A percentile compares a stretch with the other conserved stretches of the same genome.
Conservation (phyloP, 2,329 filamentous ascomycete species). For the Claviceps capensis region DNA sequence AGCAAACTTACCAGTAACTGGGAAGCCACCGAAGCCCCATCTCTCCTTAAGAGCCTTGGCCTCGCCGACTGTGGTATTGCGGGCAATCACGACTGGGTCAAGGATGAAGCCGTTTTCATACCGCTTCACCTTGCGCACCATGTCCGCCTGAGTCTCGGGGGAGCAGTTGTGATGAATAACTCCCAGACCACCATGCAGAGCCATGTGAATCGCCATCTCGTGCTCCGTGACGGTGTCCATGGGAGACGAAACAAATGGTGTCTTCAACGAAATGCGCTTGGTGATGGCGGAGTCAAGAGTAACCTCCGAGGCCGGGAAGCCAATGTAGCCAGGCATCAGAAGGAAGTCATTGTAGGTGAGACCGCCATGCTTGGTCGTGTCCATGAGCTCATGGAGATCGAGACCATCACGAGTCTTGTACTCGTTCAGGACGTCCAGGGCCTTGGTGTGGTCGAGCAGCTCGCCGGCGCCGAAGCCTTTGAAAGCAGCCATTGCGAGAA, state of each 20-base stretch:
- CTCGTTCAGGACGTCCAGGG: slow-evolving; percentile 67
- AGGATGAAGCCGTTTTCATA: slow-evolving; percentile 99
- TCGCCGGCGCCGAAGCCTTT: slow-evolving; percentile 36
- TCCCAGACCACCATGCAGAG: slow-evolving; percentile 73
- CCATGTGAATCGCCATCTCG: slow-evolving; percentile 98
- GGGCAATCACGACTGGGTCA: slow-evolving; percentile 84
- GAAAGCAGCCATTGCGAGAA: slow-evolving; percentile 47
- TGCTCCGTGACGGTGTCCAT: slow-evolving; percentile 99
- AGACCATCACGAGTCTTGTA: slow-evolving; percentile 77
- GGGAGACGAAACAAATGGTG: slow-evolving; percentile 90
- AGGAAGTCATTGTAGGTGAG: slow-evolving; percentile 99
- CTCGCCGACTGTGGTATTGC: slow-evolving; percentile 77
- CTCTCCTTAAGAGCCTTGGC: slow-evolving; percentile 88
- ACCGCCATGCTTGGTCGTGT: slow-evolving; percentile 83
- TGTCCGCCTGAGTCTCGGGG: slow-evolving; percentile 91
- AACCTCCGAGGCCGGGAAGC: slow-evolving; percentile 86
- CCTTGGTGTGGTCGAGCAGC: slow-evolving; percentile 60
- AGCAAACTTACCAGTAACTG: slow-evolving; percentile 76
- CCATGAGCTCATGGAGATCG: slow-evolving; percentile 71
- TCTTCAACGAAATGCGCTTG: slow-evolving; percentile 91
- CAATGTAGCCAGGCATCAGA: slow-evolving; percentile 91
- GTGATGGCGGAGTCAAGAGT: slow-evolving; percentile 82
- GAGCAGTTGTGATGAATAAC: slow-evolving; percentile 99
- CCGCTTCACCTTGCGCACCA: slow-evolving; percentile 98
- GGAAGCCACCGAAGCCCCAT: slow-evolving; percentile 97